Evolutionary conservation across 176 grass and related monocot genomes (phyloP), one percentile per base, ranked within the genome.

Genomic region (Carex littledalei): DNA sequence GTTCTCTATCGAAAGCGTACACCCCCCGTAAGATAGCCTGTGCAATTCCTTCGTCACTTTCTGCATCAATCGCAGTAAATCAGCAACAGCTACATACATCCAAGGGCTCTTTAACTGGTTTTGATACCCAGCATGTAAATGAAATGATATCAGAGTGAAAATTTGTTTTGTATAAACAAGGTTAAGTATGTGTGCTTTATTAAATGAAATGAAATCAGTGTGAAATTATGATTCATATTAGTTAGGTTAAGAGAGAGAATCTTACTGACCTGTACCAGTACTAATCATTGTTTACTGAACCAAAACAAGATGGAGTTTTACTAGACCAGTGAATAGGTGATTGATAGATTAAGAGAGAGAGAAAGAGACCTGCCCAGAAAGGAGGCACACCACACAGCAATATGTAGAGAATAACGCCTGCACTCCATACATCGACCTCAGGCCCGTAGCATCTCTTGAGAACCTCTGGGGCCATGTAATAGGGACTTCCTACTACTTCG

Each of bases 331-430:
- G 3, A 45, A 56, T 60, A 61, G 78, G 31, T 55, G 22, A 21
- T 52, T 6, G 34, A 34, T 24, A 22, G 58, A 24, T 47, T 39
- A 56, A n/a, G 53, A 35, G 71, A 49, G 57, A 45, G 43, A 45
- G 43, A 45, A 1, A 75, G 49, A 31, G 49, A 93, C 94, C 94
- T 32, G 91, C 91, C 94, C 91, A 97, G 68, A 97, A 97, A 0
- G 94, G 94, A 9, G 94, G 94, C 17, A 97, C 91, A 4, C 94
- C 94, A 59, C 88, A 97, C 24, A 97, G 89, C 3, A 97, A 83
- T 88, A 97, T 97, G 88, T 97, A 97, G 75, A 97, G 94, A 72
- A 97, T 97, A 20, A 97, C 94, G 11, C 94, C 94, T n/a, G 91
- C 91, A 78, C 94, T 97, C 94, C 94, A 97, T 2, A 97, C 78